These are phyloP conservation scores for Chlamydomonas schloesseri DNA, from an alignment of 139 green algal species.

Conservation along the genomic window DNA sequence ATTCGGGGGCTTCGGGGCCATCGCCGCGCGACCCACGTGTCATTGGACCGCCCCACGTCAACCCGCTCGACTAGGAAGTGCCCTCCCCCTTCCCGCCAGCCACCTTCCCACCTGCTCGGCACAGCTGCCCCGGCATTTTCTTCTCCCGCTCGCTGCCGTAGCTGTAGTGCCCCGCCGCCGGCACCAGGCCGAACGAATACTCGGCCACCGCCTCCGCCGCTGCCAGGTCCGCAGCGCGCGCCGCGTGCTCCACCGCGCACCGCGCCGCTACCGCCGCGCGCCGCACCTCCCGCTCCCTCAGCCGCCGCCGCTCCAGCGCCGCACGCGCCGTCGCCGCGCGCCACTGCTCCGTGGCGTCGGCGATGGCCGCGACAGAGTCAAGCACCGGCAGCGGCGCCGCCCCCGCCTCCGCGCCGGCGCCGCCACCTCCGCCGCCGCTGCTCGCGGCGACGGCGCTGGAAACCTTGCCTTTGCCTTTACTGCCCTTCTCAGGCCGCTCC, in stretches of 20 bases:
- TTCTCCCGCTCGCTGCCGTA: not conserved
- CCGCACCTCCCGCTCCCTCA: not conserved
- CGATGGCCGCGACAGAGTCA: not conserved
- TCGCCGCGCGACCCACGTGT: too few relatives aligned
- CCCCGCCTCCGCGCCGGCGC: not conserved
- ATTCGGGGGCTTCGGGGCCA: too few relatives aligned
- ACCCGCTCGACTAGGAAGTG: too few relatives aligned
- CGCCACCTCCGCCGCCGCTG: too few relatives aligned
- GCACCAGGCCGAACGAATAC: constrained; percentile 2
- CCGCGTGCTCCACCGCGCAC: not conserved
- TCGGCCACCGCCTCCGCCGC: not conserved
- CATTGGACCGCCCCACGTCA: too few relatives aligned
- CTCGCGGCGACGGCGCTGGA: too few relatives aligned
- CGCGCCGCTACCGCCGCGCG: not conserved
- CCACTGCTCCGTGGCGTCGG: not conserved
- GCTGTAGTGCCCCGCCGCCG: not conserved
- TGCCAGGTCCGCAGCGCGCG: not conserved
- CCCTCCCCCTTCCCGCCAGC: too few relatives aligned
- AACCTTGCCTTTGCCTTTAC: not conserved
- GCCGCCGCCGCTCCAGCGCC: not conserved
- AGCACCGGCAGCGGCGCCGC: not conserved
- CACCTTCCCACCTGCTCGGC: not conserved
- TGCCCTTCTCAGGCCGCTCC: not conserved
- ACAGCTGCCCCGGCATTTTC: constrained; percentile 4
- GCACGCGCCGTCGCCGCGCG: not conserved